phyloP scores from a whole-genome alignment of 768 basidiomycete genomes.

The Boletus speciosus region DNA sequence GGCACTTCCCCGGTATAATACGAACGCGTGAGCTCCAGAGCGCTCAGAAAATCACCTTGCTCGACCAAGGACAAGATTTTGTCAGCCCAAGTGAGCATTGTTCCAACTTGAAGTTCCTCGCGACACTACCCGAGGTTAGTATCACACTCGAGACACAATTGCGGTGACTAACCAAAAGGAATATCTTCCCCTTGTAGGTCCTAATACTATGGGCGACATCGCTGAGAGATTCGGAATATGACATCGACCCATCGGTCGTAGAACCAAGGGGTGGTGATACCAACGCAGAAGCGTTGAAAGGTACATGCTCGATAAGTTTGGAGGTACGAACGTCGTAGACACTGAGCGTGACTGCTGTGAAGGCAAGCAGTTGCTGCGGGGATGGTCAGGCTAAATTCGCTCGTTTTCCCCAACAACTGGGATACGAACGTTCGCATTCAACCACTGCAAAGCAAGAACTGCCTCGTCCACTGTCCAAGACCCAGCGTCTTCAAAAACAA shows the following conservation, averaged over 20 bases:
- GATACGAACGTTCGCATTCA: conserved; percentile 78
- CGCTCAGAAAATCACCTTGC: conserved; percentile 82
- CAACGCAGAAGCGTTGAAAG: conserved; percentile 54
- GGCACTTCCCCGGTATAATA: conserved; percentile 79
- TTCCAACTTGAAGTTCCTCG: conserved; percentile 72
- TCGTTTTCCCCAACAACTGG: conserved; percentile 13
- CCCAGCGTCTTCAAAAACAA: conserved; percentile 59
- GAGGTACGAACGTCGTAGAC: conserved; percentile 64
- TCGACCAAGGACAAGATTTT: conserved; percentile 80
- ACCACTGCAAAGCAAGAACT: conserved; percentile 80
- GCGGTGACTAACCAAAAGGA: conserved; percentile 65
- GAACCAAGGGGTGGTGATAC: conserved; percentile 50
- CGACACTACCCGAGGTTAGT: conserved; percentile 45
- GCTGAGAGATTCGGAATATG: conserved; percentile 47
- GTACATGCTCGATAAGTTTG: conserved; percentile 58
- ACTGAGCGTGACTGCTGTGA: conserved; percentile 55
- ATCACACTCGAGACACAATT: background rate
- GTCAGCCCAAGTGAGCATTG: conserved; percentile 93
- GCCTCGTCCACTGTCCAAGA: conserved; percentile 59
- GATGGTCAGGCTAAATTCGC: conserved; percentile 2
- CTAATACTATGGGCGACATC: conserved; percentile 70
- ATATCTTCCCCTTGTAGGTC: conserved; percentile 87
- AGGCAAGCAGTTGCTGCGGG: conserved; percentile 62
- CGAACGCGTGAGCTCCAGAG: conserved; percentile 78
- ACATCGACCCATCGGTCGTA: conserved; percentile 44